Evolutionary conservation across 148 eudicot genomes (phyloP).

Genomic region (Dysphania ambrosioides): DNA sequence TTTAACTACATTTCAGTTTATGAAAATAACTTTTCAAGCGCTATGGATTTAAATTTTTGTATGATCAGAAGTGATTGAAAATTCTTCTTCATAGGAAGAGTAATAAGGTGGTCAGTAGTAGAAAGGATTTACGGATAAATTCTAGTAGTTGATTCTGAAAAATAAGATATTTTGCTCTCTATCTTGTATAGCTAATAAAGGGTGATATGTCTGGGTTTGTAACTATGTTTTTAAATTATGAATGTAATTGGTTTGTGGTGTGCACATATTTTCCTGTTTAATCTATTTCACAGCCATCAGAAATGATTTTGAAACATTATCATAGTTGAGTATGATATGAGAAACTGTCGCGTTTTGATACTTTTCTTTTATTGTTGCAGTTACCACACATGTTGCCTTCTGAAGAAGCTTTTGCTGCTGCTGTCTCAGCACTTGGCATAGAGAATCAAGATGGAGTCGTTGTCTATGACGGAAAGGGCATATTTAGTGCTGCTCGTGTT

Average conservation of each 20-base stretch:
- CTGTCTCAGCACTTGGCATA: conserved; percentile 96
- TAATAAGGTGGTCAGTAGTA: not conserved
- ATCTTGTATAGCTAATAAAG: not conserved
- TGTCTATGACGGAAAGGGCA: conserved; percentile 97
- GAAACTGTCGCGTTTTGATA: not conserved
- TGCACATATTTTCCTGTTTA: not conserved
- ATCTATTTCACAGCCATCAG: not conserved
- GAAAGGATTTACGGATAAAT: not conserved
- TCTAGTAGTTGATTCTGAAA: not conserved
- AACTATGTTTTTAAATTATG: not conserved
- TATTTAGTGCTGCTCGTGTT: conserved; percentile 96
- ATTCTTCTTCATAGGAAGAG: not conserved
- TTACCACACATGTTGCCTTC: conserved; percentile 99
- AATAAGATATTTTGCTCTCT: not conserved
- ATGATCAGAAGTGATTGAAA: not conserved
- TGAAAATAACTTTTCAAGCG: not conserved
- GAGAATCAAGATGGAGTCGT: conserved; percentile 81
- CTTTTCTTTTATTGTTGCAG: conserved; percentile 39
- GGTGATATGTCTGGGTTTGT: not conserved
- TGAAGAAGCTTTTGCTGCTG: conserved; percentile 97
- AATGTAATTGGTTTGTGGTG: not conserved
- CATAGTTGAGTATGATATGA: not conserved
- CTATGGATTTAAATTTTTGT: not conserved
- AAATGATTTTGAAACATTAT: not conserved
- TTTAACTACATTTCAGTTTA: not conserved